Conservation (phyloP, 306 rosid species). For the Sindora glabra region DNA sequence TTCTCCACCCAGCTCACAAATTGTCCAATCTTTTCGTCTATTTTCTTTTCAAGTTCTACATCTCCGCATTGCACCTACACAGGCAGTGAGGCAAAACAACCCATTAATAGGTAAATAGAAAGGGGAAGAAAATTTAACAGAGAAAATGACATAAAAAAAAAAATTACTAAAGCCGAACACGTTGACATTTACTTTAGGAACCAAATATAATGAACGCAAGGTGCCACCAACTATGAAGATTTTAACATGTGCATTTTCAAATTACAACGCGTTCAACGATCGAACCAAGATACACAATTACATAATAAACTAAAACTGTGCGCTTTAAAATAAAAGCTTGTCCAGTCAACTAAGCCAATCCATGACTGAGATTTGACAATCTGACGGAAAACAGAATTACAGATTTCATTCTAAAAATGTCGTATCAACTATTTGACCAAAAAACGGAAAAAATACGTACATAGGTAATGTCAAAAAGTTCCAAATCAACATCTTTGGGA, state of each 20-base stretch:
- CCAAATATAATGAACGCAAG: background rate
- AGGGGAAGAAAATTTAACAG: background rate
- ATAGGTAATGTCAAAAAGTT: slow-evolving; percentile 84
- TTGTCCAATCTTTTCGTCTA: slow-evolving; percentile 91
- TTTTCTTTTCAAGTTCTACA: slow-evolving; percentile 76
- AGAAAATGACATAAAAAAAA: no score
- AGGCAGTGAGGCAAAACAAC: background rate
- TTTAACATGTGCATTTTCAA: background rate
- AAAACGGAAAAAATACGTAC: slow-evolving; percentile 34
- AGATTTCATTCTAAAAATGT: background rate
- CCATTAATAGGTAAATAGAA: background rate
- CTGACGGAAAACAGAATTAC: background rate
- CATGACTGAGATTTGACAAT: background rate
- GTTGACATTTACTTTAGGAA: no score
- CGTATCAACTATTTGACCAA: background rate
- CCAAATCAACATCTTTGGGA: slow-evolving; percentile 85
- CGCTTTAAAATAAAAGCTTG: no score
- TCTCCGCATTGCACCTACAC: slow-evolving; percentile 95
- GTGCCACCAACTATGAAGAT: background rate
- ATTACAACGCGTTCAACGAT: background rate
- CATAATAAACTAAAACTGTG: no score
- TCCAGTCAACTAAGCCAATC: no score
- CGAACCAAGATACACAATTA: background rate
- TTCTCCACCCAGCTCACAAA: slow-evolving; percentile 93
- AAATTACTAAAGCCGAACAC: no score